Base-by-base conservation (phyloP, 768 basidiomycete species). In the Krasilnikovozyma curviuscula region DNA sequence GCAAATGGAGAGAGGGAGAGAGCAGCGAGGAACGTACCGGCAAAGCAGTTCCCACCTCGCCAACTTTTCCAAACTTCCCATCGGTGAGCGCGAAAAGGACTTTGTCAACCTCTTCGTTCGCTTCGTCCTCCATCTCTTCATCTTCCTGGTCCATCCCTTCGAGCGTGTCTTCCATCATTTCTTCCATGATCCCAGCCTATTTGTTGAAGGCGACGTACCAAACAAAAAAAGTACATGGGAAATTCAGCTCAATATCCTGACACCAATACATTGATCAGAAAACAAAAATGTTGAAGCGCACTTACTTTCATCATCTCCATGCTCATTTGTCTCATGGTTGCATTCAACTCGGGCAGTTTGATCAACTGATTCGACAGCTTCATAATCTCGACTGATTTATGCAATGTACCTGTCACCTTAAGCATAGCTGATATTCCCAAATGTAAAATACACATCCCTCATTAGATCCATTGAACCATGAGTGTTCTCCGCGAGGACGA, bases 311-410 rank as follows among this genome's bases (percentile, higher is more conserved):
- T 97, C 93, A 97, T 95, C 66, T 98, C 93, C 80, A 89, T 85
- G 57, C 81, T 85, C 86, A 98, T 89, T 60, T 93, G 82, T 30
- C 86, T 75, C 93, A 98, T 98, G 1, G 76, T 74, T 54, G 77
- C 79, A 65, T 79, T 81, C 40, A 97, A 76, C 63, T 97, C 86
- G 16, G 93, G 93, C 14, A 98, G 71, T 58, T 78, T 88, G 55
- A 97, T 70, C 40, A 97, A 72, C 24, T 79, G 68, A 67, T 91
- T 97, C n/a, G 88, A 89, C 34, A 89, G 71, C 67, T 82, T 97
- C 89, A 98, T 97, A 53, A 97, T 95, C 63, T 97, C 89, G 1
- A 91, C 88, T 7, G 88, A 93, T 65, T 88, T 93, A 67, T 95
- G 91, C 53, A 98, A 69, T 6, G 89, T 76, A n/a, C 93, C 93